Evolutionary conservation across 148 eudicot species (phyloP), one percentile per base, ranked within the genome.

Genomic region (Rhododendron williamsianum): DNA sequence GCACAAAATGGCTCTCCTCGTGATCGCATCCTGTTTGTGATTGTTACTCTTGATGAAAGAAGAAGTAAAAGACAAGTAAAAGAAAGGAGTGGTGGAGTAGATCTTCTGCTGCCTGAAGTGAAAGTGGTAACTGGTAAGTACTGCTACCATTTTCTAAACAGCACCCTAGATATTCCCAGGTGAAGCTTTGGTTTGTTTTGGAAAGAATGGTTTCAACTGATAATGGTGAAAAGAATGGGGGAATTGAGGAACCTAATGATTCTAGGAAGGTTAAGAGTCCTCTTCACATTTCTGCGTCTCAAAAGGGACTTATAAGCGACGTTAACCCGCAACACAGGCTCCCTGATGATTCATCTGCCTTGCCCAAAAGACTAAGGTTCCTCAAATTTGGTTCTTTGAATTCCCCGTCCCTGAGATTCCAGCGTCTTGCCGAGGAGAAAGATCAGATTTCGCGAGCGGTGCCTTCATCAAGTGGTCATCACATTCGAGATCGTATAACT

Each of bases 391-490:
- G 92, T 33, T 88, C 81, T 30, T 86, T 94, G 84, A 80, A 82
- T 45, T 89, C 94, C 36, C 95, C 98, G 12, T 89, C 96, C 19
- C 85, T 83, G 3, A 92, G 83, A 72, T 97, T 97, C 82, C 96
- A 97, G 90, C 90, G 90, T 81, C 79, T 92, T 85, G 96, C 98
- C 0, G 72, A 80, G 71, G 91, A 78, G 78, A 94, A 67, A 85
- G 98, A 95, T 49, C 92, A 91, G 86, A 76, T 94, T 41, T 97
- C 99, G 3, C 96, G 94, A 15, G 74, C 90, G 12, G 96, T 95
- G n/a, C 90, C 92, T 69, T 87, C 92, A 49, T 90, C 94, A 0
- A 88, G 73, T 73, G 88, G 87, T 80, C 91, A 89, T 84, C 87
- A 86, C 15, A 58, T 96, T 25, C 91, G 96, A 30, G 94, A 91